Evolutionary conservation across 495 filamentous ascomycete genomes (phyloP), one percentile per base, ranked within the genome.

Genomic region (Daldinia decipiens): DNA sequence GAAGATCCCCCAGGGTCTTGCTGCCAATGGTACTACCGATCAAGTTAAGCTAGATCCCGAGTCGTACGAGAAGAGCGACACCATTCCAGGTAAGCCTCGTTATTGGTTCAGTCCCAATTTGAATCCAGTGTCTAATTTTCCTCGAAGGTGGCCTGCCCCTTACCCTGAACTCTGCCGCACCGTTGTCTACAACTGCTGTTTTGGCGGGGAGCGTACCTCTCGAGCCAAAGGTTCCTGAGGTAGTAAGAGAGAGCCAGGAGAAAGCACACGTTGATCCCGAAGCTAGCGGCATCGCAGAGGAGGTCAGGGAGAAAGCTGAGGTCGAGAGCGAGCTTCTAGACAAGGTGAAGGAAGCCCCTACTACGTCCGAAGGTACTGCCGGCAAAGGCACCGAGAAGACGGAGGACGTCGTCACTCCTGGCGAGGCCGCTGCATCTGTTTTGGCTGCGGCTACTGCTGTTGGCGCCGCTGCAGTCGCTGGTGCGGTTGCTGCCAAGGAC

Each of bases 41-140:
- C 83, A 85, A 54, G 92, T 92, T 56, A 92, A 87, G 62, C 87
- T 92, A 11, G 93, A 97, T 75, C 86, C 92, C 78, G 91, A 88
- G 71, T 94, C 91, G 1, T 97, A 98, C 76, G 90, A 97, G 75
- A 89, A 89, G 72, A 88, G 87, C 74, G 91, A 90, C 74, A 77
- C 86, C 50, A 79, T 85, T 60, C 81, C 85, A 61, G 80, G 86
- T 65, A 75, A 73, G 62, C 47, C 38, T 5, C 7, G 31, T 4
- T 17, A 34, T 19, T 19, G 7, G 3, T 38, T 36, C 2, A 43
- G 38, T 12, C 5, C 34, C 7, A 47, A 47, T n/a, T 40, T 17
- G 9, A n/a, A 40, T 19, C n/a, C 4, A 59, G 15, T 15, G 26
- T 52, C 62, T 43, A 57, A 51, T 63, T 34, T 7, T 32, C 12